Evolutionary conservation across 148 eudicot species (phyloP).

Genomic region (Dysphania ambrosioides): DNA sequence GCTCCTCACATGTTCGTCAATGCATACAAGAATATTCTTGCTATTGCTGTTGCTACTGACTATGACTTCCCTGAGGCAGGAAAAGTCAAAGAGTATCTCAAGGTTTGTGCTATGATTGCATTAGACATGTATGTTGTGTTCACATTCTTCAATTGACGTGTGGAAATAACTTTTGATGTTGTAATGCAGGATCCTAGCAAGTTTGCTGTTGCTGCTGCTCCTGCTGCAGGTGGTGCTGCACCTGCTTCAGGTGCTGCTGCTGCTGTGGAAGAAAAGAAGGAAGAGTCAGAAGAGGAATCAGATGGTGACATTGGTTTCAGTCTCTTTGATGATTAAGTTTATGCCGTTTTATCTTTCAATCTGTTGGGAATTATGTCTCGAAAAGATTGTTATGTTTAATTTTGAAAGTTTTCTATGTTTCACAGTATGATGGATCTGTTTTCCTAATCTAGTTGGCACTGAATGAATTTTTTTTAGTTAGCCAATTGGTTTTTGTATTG

Average conservation of each 20-base stretch:
- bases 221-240: slow-evolving; percentile 37
- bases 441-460: neutral
- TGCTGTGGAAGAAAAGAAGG: slow-evolving; percentile 54
- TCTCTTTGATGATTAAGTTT: slow-evolving; percentile 45
- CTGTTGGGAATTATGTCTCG: slow-evolving; percentile 5
- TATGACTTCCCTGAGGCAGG: slow-evolving; percentile 62
- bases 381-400: slow-evolving; percentile 3
- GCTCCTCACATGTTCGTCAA: slow-evolving; percentile 75
- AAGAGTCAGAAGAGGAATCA: slow-evolving; percentile 60
- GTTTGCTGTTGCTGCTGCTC: slow-evolving; percentile 58
- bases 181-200: slow-evolving; percentile 62
- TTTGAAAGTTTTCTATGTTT: neutral
- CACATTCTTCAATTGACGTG: neutral
- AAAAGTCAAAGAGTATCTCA: slow-evolving; percentile 66
- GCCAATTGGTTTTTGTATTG: neutral
- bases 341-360: neutral
- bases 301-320: slow-evolving; percentile 62
- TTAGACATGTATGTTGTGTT: neutral
- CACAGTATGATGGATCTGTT: neutral
- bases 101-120: slow-evolving; percentile 31
- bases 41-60: slow-evolving; percentile 58
- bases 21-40: slow-evolving; percentile 61
- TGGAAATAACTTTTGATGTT: neutral
- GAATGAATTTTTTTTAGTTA: neutral
- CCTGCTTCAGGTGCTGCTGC: slow-evolving; percentile 44